Conservation (phyloP, 805 yeast genomes). For the Grigorovia transvaalensis region DNA sequence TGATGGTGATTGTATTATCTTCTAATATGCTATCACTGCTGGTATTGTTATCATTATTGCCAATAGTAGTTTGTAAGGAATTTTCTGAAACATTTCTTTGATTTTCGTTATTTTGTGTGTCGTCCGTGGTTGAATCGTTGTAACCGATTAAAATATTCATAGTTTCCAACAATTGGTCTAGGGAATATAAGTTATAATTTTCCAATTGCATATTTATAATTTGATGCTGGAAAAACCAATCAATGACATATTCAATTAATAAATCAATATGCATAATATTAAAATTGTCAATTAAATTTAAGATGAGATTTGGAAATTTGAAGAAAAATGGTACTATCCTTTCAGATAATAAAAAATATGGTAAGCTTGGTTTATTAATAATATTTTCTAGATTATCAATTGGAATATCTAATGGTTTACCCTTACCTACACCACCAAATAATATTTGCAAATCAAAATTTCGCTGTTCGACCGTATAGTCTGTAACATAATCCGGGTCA, state of each 20-base stretch:
- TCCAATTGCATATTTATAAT: not conserved
- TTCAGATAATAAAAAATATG: not conserved
- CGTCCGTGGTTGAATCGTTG: not conserved
- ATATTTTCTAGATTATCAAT: not conserved
- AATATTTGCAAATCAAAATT: not conserved
- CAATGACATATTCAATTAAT: conserved; percentile 1
- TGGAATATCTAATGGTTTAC: not conserved
- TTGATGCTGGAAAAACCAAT: conserved; percentile 2
- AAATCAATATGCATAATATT: not conserved
- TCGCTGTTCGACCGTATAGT: not conserved
- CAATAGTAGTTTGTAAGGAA: not conserved
- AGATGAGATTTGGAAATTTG: not conserved
- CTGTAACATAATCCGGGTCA: not conserved
- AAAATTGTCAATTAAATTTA: not conserved
- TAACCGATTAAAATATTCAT: not conserved
- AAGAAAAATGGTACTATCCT: not conserved
- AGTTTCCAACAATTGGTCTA: not conserved
- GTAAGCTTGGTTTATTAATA: not conserved
- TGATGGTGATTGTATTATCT: not conserved
- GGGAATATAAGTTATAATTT: not conserved
- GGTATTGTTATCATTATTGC: not conserved
- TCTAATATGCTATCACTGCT: not conserved
- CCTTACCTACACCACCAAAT: not conserved
- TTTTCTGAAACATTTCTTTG: not conserved
- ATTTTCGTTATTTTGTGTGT: not conserved